phyloP scores from a whole-genome alignment of 306 rosid genomes.

The Cucurbita ficifolia region DNA sequence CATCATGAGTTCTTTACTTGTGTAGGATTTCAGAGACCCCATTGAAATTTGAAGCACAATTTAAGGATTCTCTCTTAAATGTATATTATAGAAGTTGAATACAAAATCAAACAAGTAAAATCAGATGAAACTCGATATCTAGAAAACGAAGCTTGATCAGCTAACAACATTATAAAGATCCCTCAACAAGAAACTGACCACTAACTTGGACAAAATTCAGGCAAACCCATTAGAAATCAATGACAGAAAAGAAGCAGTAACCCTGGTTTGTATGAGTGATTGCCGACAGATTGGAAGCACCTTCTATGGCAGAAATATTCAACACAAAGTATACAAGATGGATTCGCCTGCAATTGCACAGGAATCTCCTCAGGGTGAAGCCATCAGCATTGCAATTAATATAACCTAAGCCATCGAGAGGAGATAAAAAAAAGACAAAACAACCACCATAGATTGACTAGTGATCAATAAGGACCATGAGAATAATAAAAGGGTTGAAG shows the following conservation, averaged over 20 bases:
- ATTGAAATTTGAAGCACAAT: neutral
- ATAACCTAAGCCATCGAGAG: neutral
- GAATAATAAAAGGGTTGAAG: too few species aligned
- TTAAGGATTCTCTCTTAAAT: neutral
- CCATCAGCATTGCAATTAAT: neutral
- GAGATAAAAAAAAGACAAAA: neutral
- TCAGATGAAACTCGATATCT: neutral
- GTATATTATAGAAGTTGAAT: neutral
- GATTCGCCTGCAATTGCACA: neutral
- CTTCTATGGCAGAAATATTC: neutral
- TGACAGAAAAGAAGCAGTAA: neutral
- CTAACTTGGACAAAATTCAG: neutral
- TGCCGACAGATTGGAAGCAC: neutral
- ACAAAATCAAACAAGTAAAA: neutral
- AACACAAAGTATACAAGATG: neutral
- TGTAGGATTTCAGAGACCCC: neutral
- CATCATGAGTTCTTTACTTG: neutral
- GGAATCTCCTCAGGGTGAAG: neutral
- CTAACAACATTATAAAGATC: neutral
- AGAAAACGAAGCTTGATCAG: neutral
- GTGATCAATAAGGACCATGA: neutral
- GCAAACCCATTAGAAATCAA: neutral
- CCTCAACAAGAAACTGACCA: neutral
- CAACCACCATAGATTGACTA: neutral
- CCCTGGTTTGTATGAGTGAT: neutral